Base-by-base conservation (phyloP, 2,329 filamentous ascomycete species). In the Plenodomus lindquistii region DNA sequence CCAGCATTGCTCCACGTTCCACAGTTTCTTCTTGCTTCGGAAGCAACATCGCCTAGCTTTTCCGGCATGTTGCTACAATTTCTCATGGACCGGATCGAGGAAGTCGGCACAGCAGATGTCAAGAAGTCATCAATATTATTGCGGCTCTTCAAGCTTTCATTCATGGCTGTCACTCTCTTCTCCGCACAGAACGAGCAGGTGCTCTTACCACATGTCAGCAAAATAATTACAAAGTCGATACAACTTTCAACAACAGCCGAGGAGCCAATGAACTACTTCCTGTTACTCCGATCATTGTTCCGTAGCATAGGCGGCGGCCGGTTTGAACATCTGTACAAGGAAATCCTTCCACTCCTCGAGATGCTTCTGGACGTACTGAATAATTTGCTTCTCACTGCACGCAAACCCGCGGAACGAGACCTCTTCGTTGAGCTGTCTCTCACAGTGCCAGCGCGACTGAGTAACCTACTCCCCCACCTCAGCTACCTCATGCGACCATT, bases 101-200 rank as follows among this genome's bases (percentile, higher is more conserved):
- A 99, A 69, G 91, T 99, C 37, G 94, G 94, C 18, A 94, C 91
- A 0, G 86, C 88, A 7, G 91, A 99, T 72, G 86, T 94, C 44
- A 91, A 90, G 67, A 96, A 93, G 72, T 93, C 94, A 0, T 93
- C 91, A 5, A 96, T 99, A 40, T 77, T 99, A 27, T 77, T 99
- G 42, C 84, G 95, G 46, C 84, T 99, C 42, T 99, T 97, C 77
- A 99, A 99, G 74, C 76, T 99, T 42, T 96, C 93, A 0, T 99
- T 99, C 72, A 99, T 99, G 94, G 95, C 95, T 0, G 94, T 99
- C 34, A 99, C 94, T 0, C 79, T 99, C 1, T 99, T 99, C 71
- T 91, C 91, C 0, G 81, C 84, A 8, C 92, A 97, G 67, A 99
- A 99, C 63, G 94, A 99, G 73, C 89, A 94, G 68, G 91, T 99